Evolutionary conservation across 495 filamentous ascomycete genomes (phyloP).

Genomic region (Annulohypoxylon moriforme): DNA sequence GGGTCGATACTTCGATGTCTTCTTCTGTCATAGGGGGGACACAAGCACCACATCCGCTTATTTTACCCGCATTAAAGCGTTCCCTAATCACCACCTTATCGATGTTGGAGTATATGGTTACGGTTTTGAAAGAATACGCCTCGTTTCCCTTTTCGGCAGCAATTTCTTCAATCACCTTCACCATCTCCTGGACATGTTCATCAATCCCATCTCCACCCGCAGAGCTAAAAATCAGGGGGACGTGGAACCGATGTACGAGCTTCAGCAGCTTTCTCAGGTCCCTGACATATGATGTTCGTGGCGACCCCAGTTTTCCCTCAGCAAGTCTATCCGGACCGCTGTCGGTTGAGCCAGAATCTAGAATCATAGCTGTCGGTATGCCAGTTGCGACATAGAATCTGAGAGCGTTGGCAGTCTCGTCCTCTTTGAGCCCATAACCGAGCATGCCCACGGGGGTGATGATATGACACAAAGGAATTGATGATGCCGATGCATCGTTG

Average conservation of each 20-base stretch:
- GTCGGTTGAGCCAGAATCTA: constrained; percentile 64
- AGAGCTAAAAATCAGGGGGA: constrained; percentile 59
- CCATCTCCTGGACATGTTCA: constrained; percentile 56
- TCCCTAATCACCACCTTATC: constrained; percentile 48
- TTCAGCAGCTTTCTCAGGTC: constrained; percentile 56
- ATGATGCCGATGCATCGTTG: constrained; percentile 18
- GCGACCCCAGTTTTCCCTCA: constrained; percentile 50
- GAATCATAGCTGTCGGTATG: constrained; percentile 57
- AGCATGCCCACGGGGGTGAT: constrained; percentile 62
- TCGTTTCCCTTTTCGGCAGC: constrained; percentile 44
- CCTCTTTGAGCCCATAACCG: constrained; percentile 59
- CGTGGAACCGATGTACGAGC: constrained; percentile 43
- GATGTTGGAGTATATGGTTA: constrained; percentile 55
- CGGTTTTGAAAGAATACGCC: constrained; percentile 53
- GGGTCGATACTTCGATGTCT: constrained; percentile 50
- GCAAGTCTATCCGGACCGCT: constrained; percentile 60
- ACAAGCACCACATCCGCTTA: constrained; percentile 45
- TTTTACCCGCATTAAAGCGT: constrained; percentile 35
- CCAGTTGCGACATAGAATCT: constrained; percentile 44
- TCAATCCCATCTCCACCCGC: constrained; percentile 62
- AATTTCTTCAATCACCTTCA: constrained; percentile 52
- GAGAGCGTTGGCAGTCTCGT: constrained; percentile 42
- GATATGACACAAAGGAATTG: constrained; percentile 50
- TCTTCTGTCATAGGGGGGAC: constrained; percentile 54
- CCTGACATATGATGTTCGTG: constrained; percentile 51